These are phyloP conservation scores for Silybum marianum DNA, from an alignment of 129 eudicot species.

Conservation along the genomic window DNA sequence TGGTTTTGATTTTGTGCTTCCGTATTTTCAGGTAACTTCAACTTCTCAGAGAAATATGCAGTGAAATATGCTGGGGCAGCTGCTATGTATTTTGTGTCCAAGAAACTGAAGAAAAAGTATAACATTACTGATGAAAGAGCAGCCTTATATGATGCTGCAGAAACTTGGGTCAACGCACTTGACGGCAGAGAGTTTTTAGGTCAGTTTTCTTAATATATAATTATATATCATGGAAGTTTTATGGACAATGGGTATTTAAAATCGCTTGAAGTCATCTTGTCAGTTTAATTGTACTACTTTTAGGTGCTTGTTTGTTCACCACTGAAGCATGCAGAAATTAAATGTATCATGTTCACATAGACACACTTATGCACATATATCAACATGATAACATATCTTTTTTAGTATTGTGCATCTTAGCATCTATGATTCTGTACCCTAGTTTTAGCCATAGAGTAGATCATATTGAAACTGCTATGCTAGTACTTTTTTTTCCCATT, in stretches of 20 bases:
- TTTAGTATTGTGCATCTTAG: not conserved
- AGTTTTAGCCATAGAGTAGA: not conserved
- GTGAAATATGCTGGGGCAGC: constrained; percentile 61
- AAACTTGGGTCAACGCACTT: constrained; percentile 63
- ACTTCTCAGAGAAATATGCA: constrained; percentile 40
- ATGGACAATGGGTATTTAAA: not conserved
- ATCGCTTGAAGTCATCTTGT: not conserved
- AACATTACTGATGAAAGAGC: constrained; percentile 55
- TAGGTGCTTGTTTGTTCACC: not conserved
- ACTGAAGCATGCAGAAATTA: not conserved
- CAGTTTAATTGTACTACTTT: not conserved
- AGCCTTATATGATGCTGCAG: constrained; percentile 57
- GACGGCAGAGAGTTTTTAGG: constrained; percentile 57
- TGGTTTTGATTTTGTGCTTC: not conserved
- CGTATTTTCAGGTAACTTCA: constrained; percentile 42
- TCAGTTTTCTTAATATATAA: constrained; percentile 25
- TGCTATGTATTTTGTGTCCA: constrained; percentile 62
- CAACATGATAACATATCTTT: not conserved
- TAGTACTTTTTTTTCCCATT: no score
- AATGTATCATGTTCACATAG: not conserved
- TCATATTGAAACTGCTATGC: no score
- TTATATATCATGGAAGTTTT: not conserved
- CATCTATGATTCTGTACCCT: not conserved
- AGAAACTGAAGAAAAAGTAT: constrained; percentile 55
- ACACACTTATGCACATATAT: not conserved